Conservation (phyloP, 2,329 filamentous ascomycete genomes). For the Colletotrichum sp. region DNA sequence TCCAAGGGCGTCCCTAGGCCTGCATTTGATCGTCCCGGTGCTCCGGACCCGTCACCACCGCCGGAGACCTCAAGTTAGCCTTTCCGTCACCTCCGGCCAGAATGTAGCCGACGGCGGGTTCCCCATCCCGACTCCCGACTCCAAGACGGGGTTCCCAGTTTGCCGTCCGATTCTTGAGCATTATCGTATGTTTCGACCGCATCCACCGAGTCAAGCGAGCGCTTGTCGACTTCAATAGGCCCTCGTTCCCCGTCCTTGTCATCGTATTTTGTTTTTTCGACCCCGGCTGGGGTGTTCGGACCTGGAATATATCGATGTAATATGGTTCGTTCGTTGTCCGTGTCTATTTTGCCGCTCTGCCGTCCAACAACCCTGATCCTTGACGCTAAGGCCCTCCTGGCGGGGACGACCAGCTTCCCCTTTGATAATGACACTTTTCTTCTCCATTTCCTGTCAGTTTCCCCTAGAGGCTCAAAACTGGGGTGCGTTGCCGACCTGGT, state of each 20-base stretch:
- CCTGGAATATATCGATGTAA: neutral
- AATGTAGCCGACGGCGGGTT: neutral
- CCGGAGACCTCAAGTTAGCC: neutral
- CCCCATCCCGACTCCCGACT: neutral
- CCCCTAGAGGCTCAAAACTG: neutral
- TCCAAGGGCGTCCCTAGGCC: constrained; percentile 12
- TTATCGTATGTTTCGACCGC: constrained; percentile 2
- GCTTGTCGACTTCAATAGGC: neutral
- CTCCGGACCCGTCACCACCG: neutral
- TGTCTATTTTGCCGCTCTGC: neutral
- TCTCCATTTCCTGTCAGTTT: neutral
- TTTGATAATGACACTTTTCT: neutral
- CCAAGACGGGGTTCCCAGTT: neutral
- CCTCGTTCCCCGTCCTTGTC: neutral
- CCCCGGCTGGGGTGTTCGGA: neutral
- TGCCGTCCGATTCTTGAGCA: neutral
- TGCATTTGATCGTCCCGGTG: constrained; percentile 10
- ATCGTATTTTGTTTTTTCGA: neutral
- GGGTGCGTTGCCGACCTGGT: neutral
- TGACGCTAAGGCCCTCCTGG: constrained; percentile 5
- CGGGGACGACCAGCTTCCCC: neutral
- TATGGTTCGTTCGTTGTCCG: neutral
- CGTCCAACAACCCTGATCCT: neutral
- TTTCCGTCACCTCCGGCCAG: neutral
- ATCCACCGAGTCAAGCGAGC: neutral